Evolutionary conservation across 768 basidiomycete genomes (phyloP), one percentile per base, ranked within the genome.

Genomic region (Melanogaster broomeanus): DNA sequence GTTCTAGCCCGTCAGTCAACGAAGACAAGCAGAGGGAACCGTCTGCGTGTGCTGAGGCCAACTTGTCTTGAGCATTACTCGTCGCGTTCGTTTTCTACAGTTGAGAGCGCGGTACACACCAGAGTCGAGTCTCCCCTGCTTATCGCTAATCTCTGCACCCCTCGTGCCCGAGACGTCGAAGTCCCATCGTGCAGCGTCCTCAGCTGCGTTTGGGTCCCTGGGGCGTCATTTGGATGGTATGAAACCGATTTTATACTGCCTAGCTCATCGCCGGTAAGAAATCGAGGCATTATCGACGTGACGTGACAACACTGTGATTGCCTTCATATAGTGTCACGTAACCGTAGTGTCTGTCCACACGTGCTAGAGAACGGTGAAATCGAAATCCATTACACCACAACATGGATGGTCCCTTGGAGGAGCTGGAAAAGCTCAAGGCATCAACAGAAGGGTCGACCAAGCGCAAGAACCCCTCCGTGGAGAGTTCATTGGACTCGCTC

Each of bases 371-470:
- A n/a, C n/a, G n/a, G n/a, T n/a, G n/a, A n/a, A n/a, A n/a, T n/a
- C n/a, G 4, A 37, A 19, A 31, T 13, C 42, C 28, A 35, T 19
- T 12, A 51, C 42, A 35, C 55, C 43, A 48, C 57, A 53, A 30
- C 48, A 91, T 92, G 90, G 88, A 92, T 37, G 81, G 72, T 11
- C 77, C 85, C 33, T 72, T 89, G 53, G 93, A 90, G 69, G 91
- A 93, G 65, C 77, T 93, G 6, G 80, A 79, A 24, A 92, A 83
- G 70, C 81, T 93, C 50, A 87, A 91, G 64, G 78, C 81, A 53
- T 71, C 86, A 33, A 79, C 80, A 3, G 73, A 77, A 16, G 60
- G 63, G 28, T 61, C 73, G 2, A 59, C 70, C 38, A 81, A 81
- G 66, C 80, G 77, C 21, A 87, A 82, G 67, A 61, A 72, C 0